Conservation (phyloP, 306 rosid species). For the Lathyrus tuberosus region DNA sequence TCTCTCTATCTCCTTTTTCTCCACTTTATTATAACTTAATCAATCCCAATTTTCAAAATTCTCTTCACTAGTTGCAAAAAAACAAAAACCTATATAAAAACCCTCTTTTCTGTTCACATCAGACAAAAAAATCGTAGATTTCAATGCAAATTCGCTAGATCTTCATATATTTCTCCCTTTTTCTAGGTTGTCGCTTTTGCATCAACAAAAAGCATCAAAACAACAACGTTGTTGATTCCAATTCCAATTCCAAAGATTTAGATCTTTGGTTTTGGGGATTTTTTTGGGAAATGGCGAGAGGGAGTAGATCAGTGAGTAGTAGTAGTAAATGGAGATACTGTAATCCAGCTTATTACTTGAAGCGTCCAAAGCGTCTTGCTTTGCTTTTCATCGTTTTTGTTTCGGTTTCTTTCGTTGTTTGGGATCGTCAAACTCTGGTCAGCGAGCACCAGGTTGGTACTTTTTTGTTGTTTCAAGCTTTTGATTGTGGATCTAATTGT, state of each 20-base stretch:
- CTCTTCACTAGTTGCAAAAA: background rate
- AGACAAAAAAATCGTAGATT: constrained; percentile 39
- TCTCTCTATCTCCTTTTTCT: background rate
- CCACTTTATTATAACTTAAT: background rate
- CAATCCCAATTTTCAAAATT: background rate
- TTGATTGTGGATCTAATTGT: constrained; percentile 33
- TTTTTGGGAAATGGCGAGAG: constrained; percentile 64
- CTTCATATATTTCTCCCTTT: background rate
- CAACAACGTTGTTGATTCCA: background rate
- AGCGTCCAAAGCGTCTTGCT: constrained; percentile 89
- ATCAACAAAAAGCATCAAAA: background rate
- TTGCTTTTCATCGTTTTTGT: constrained; percentile 81
- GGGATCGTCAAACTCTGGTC: constrained; percentile 95
- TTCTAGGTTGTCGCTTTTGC: constrained; percentile 13
- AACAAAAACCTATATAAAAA: constrained; percentile 7
- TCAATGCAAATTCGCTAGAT: constrained; percentile 36
- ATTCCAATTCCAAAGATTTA: constrained; percentile 12
- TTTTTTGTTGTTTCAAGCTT: background rate
- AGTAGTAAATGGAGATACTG: constrained; percentile 66
- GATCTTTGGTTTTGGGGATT: constrained; percentile 25
- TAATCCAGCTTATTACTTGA: constrained; percentile 79
- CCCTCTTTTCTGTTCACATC: background rate
- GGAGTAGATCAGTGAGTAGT: constrained; percentile 56
- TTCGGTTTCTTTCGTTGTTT: constrained; percentile 60
- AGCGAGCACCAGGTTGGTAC: constrained; percentile 78